phyloP scores from a whole-genome alignment of 108 stramenopile species.

The Skeletonema potamos region DNA sequence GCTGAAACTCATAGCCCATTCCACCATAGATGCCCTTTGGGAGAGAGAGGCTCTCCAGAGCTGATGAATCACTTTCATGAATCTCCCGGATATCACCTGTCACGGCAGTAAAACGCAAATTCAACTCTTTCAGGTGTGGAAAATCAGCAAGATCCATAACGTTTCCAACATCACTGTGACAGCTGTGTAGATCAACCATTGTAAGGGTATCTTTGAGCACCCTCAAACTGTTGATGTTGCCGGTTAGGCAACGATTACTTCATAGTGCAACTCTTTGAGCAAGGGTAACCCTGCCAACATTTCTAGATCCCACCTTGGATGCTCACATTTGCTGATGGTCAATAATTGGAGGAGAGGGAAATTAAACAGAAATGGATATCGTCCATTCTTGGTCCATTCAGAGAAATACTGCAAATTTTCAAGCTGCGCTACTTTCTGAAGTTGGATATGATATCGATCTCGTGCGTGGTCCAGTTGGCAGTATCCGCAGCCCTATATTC shows the following conservation, averaged over 20 bases:
- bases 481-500: not conserved
- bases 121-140: not conserved
- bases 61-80: not conserved
- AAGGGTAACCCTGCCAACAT: not conserved
- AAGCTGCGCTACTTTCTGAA: not conserved
- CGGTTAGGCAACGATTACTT: not conserved
- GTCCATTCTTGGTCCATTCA: not conserved
- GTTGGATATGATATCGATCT: not conserved
- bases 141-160: constrained; percentile 1
- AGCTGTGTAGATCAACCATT: not conserved
- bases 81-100: not conserved
- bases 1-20: not conserved
- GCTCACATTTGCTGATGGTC: not conserved
- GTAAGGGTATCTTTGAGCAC: constrained; percentile 1
- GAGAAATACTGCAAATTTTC: too few relatives aligned
- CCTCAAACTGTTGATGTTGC: not conserved
- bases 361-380: too few relatives aligned
- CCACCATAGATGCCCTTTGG: not conserved
- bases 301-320: not conserved
- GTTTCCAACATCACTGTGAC: not conserved
- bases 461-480: not conserved
- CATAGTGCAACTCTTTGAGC: not conserved
- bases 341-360: too few relatives aligned
- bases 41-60: not conserved
- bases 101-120: not conserved